phyloP scores from a whole-genome alignment of 306 rosid species.

The Hippophae tibetana region DNA sequence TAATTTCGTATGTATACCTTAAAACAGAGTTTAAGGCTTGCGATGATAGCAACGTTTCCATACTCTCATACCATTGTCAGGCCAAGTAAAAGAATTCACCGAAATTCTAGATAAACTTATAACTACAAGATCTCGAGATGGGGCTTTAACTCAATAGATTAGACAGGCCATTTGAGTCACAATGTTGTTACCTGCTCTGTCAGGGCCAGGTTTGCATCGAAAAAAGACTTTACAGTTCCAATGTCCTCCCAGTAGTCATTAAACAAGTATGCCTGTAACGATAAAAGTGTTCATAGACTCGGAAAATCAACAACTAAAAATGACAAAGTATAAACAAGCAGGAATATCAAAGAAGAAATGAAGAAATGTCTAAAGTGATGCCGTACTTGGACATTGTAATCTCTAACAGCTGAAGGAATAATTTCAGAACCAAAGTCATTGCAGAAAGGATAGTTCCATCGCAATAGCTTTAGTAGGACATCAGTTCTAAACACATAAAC shows the following conservation, averaged over 20 bases:
- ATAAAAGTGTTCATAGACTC: constrained; percentile 12
- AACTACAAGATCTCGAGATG: neutral
- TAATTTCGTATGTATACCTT: too few species aligned
- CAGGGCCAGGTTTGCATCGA: constrained; percentile 83
- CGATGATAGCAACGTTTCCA: too few species aligned
- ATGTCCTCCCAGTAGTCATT: constrained; percentile 99
- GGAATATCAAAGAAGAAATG: neutral
- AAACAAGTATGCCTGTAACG: constrained; percentile 77
- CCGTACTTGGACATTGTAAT: constrained; percentile 85
- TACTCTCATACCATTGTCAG: too few species aligned
- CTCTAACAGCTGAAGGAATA: constrained; percentile 78
- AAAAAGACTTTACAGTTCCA: constrained; percentile 88
- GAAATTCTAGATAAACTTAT: too few species aligned
- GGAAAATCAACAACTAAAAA: neutral
- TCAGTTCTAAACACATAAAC: constrained; percentile 84
- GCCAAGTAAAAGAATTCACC: too few species aligned
- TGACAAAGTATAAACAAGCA: constrained; percentile 3
- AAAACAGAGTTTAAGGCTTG: too few species aligned
- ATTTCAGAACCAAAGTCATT: constrained; percentile 96
- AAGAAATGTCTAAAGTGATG: neutral
- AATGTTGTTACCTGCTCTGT: constrained; percentile 64
- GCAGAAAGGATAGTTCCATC: constrained; percentile 51
- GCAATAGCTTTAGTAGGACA: constrained; percentile 57
- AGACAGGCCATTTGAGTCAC: neutral
- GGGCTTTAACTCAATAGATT: neutral